Evolutionary conservation across 768 basidiomycete genomes (phyloP).

Genomic region (Amanita fuliginea): DNA sequence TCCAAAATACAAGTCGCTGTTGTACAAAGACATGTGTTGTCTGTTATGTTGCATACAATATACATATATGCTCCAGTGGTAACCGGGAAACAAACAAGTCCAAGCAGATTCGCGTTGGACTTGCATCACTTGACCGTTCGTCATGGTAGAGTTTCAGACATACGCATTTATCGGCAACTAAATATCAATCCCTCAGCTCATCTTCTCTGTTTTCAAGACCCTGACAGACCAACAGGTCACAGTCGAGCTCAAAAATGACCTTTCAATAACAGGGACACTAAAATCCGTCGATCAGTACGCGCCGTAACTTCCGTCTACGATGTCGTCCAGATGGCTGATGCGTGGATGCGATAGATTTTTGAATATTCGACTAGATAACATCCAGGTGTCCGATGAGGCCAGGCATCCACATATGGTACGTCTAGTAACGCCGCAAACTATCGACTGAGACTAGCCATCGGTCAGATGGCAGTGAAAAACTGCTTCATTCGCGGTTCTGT

Average conservation of each 20-base stretch:
- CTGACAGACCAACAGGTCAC: conserved; percentile 95
- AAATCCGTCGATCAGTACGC: conserved; percentile 98
- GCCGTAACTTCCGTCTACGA: neutral
- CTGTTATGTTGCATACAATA: neutral
- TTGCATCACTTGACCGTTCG: neutral
- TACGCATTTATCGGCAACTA: neutral
- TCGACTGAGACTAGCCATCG: neutral
- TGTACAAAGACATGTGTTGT: conserved; percentile 5
- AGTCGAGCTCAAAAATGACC: conserved; percentile 97
- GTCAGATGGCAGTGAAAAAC: conserved; percentile 96
- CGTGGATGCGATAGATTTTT: conserved; percentile 49
- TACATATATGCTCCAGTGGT: too few relatives aligned
- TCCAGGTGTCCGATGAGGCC: conserved; percentile 84
- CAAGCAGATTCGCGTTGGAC: neutral
- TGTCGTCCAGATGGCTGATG: conserved; percentile 2
- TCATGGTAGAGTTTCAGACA: neutral
- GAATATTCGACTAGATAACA: conserved; percentile 93
- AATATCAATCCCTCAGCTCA: conserved; percentile 42
- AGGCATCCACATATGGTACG: conserved; percentile 94
- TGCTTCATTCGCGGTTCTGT: conserved; percentile 99
- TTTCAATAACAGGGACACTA: conserved; percentile 88
- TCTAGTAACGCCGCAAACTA: neutral
- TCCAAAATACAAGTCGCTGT: conserved; percentile 5
- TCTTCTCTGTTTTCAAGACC: conserved; percentile 98
- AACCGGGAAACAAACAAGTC: neutral